phyloP scores from a whole-genome alignment of 1,284 basidiomycete species.

The Hemileia vastatrix region DNA sequence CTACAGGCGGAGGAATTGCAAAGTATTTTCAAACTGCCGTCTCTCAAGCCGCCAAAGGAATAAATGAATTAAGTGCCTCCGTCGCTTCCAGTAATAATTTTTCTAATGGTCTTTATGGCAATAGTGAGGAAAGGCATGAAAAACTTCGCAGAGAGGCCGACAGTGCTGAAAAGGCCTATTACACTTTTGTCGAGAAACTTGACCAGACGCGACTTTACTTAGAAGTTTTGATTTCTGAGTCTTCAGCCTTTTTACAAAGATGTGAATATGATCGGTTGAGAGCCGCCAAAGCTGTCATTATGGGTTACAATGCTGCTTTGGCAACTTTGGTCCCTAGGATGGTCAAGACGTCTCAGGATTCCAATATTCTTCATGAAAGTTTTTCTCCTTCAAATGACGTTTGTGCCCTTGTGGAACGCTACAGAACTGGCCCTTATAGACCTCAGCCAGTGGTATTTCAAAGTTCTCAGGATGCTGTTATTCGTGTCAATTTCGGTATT shows the following conservation, averaged over 20 bases:
- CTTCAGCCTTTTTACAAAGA: constrained; percentile 9
- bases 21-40: constrained; percentile 21
- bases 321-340: constrained; percentile 12
- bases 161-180: constrained; percentile 15
- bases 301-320: constrained; percentile 19
- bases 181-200: not conserved
- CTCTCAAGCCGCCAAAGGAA: constrained; percentile 19
- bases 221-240: constrained; percentile 11
- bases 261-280: constrained; percentile 16
- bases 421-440: constrained; percentile 15
- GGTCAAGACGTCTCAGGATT: constrained; percentile 4
- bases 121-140: too few species aligned
- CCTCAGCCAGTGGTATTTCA: constrained; percentile 9
- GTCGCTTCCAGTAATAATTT: too few species aligned
- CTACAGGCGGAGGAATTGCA: not conserved
- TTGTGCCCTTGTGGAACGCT: constrained; percentile 9
- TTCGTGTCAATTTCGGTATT: constrained; percentile 15
- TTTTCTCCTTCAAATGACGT: constrained; percentile 14
- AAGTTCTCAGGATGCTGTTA: not conserved
- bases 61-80: constrained; percentile 12
- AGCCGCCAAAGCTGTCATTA: constrained; percentile 21
- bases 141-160: constrained; percentile 11
- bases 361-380: constrained; percentile 10
- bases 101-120: too few species aligned
- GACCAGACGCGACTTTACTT: constrained; percentile 14